Evolutionary conservation across 148 eudicot genomes (phyloP).

Genomic region (Fagopyrum tataricum): DNA sequence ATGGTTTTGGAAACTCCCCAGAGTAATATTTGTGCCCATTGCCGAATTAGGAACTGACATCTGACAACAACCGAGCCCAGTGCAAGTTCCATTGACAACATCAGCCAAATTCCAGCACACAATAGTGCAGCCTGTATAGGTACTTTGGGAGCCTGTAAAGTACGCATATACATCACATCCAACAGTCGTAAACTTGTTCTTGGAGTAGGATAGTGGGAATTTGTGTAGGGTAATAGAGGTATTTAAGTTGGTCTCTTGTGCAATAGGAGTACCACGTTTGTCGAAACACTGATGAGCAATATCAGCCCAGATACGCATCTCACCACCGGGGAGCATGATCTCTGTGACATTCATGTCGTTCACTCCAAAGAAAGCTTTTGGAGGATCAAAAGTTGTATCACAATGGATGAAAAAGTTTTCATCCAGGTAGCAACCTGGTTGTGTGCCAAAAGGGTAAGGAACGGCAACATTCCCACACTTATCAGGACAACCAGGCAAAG

Average conservation of each 20-base stretch:
- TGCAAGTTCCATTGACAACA: background rate
- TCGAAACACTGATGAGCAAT: background rate
- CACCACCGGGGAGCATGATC: background rate
- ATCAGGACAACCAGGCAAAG: background rate
- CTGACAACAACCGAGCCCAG: background rate
- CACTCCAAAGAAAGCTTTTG: background rate
- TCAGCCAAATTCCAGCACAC: background rate
- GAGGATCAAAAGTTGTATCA: background rate
- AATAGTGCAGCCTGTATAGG: background rate
- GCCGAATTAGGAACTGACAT: background rate
- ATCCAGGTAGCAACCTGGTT: background rate
- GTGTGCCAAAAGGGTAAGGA: conserved; percentile 1
- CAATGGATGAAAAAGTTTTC: background rate
- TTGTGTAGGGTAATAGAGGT: background rate
- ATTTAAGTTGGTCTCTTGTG: background rate
- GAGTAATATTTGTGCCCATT: background rate
- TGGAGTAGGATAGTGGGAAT: background rate
- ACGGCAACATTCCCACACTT: background rate
- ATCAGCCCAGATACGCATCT: background rate
- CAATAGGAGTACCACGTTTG: too few species aligned
- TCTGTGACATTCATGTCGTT: background rate
- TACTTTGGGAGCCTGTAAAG: background rate
- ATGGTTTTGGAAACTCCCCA: background rate
- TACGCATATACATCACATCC: background rate
- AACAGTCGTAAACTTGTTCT: background rate